These are phyloP conservation scores for Aspergillus egyptiacus DNA, from an alignment of 495 filamentous ascomycete genomes.

Conservation along the genomic window DNA sequence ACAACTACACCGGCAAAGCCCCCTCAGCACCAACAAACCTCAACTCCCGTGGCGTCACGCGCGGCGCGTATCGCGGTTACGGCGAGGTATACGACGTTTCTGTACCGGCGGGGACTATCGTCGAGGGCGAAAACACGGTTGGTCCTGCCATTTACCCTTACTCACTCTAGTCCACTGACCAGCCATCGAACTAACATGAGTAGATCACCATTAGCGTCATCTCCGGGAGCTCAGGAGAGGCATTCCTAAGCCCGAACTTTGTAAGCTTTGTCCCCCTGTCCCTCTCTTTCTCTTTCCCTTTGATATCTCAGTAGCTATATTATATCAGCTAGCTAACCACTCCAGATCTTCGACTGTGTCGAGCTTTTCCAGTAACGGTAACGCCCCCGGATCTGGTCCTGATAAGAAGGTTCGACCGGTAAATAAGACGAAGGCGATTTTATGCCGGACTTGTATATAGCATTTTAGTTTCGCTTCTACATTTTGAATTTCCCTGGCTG, in stretches of 20 bases:
- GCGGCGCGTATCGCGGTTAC: conserved; percentile 56
- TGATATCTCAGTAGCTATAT: too few species aligned
- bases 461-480: too few species aligned
- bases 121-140: conserved; percentile 53
- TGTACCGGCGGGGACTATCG: conserved; percentile 51
- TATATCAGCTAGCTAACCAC: conserved; percentile 4
- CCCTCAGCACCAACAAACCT: conserved; percentile 57
- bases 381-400: too few species aligned
- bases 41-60: conserved; percentile 56
- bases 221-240: conserved; percentile 51
- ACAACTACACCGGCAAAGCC: conserved; percentile 39
- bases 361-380: conserved; percentile 48
- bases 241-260: conserved; percentile 55
- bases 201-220: conserved; percentile 52
- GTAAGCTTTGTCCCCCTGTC: conserved; percentile 40
- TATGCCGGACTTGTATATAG: too few species aligned
- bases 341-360: conserved; percentile 51
- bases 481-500: too few species aligned
- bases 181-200: not conserved
- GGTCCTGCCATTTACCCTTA: not conserved
- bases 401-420: too few species aligned
- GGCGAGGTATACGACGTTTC: conserved; percentile 56
- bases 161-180: not conserved
- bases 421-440: too few species aligned
- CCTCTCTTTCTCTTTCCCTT: not conserved